These are phyloP conservation scores for Bolboschoenus planiculmis DNA, from an alignment of 176 grass and related monocot genomes.

Conservation along the genomic window DNA sequence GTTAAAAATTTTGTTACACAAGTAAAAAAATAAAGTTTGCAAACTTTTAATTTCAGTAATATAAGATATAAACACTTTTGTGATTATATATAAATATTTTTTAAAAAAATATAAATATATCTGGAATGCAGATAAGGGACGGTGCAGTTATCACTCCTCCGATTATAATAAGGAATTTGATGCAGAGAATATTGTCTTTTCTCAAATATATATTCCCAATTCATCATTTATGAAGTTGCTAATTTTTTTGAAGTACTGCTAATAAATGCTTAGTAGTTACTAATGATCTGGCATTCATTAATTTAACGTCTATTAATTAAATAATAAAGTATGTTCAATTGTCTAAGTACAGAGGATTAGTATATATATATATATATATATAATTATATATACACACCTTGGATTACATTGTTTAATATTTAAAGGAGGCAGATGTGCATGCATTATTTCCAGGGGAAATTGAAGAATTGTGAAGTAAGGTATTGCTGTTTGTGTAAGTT, in stretches of 20 bases:
- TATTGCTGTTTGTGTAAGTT: neutral
- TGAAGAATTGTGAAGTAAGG: neutral
- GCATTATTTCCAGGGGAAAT: neutral
- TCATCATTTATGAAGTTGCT: neutral
- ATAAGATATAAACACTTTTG: too few relatives aligned
- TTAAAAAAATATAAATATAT: too few relatives aligned
- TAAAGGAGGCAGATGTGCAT: neutral
- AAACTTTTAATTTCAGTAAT: too few relatives aligned
- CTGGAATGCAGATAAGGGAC: too few relatives aligned
- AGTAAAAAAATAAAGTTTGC: too few relatives aligned
- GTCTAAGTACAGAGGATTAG: neutral
- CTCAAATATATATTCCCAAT: neutral
- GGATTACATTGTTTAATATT: too few relatives aligned
- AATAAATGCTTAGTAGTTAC: neutral
- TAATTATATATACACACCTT: too few relatives aligned
- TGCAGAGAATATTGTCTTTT: neutral
- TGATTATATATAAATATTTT: too few relatives aligned
- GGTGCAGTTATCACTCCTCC: too few relatives aligned
- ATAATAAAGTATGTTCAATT: neutral
- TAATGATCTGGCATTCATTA: neutral
- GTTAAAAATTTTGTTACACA: too few relatives aligned
- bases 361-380: too few relatives aligned
- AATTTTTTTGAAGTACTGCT: neutral
- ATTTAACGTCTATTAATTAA: neutral
- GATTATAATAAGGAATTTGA: too few relatives aligned